These are phyloP conservation scores for Lactarius tabidus DNA, from an alignment of 768 basidiomycete genomes.

Conservation along the genomic window DNA sequence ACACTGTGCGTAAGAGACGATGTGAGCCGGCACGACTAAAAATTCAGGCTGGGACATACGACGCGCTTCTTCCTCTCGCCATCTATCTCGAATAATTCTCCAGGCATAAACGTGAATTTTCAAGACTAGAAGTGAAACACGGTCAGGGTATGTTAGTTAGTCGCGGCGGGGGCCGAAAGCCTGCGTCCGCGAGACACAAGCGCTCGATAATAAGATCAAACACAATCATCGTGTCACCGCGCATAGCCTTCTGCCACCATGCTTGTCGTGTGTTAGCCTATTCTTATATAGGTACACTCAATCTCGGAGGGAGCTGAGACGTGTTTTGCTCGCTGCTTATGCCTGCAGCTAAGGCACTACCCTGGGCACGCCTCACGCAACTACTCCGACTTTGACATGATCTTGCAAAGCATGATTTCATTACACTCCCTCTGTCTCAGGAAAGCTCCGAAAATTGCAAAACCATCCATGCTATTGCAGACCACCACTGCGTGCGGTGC, in stretches of 20 bases:
- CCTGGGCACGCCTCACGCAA: neutral
- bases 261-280: neutral
- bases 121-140: neutral
- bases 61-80: conserved; percentile 87
- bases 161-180: conserved; percentile 18
- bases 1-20: conserved; percentile 49
- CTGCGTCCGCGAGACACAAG: conserved; percentile 14
- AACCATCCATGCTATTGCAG: neutral
- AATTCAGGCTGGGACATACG: conserved; percentile 45
- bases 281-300: neutral
- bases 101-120: conserved; percentile 28
- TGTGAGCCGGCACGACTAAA: neutral
- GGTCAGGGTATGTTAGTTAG: neutral
- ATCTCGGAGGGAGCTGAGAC: neutral
- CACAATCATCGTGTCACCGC: neutral
- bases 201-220: neutral
- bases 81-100: conserved; percentile 38
- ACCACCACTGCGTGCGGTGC: neutral
- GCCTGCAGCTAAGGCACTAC: neutral
- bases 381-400: neutral
- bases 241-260: neutral
- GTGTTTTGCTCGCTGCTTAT: neutral
- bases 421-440: neutral
- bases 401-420: neutral
- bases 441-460: neutral